Evolutionary conservation across 257 asterid species (phyloP).

Genomic region (Knoxia roxburghii): DNA sequence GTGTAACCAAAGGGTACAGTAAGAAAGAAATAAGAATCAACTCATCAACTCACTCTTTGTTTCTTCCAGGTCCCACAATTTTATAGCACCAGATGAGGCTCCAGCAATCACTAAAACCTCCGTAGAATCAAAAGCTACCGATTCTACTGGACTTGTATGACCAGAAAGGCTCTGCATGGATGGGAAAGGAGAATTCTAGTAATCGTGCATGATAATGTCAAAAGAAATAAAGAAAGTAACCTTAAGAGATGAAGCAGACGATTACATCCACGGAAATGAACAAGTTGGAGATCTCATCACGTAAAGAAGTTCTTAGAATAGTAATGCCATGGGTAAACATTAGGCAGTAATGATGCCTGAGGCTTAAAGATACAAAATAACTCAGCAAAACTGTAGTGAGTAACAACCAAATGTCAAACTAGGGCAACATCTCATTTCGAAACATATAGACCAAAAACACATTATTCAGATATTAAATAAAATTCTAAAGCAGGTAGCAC

Average conservation of each 20-base stretch:
- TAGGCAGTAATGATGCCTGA: neutral
- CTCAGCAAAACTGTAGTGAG: neutral
- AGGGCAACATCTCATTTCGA: neutral
- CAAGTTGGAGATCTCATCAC: neutral
- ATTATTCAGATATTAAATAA: too few relatives aligned
- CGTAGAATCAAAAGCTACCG: constrained; percentile 85
- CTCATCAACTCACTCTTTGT: constrained; percentile 71
- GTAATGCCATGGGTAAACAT: neutral
- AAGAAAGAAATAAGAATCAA: constrained; percentile 11
- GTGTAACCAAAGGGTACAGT: neutral
- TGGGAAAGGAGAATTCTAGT: constrained; percentile 9
- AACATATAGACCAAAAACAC: neutral
- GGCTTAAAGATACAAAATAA: neutral
- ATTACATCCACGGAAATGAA: neutral
- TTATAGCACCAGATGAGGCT: constrained; percentile 92
- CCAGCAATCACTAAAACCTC: constrained; percentile 91
- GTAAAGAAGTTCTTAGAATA: neutral
- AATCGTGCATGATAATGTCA: neutral
- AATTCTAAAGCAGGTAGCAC: neutral
- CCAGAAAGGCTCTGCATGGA: constrained; percentile 78
- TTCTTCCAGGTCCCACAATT: constrained; percentile 97
- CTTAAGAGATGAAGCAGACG: neutral
- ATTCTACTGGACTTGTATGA: constrained; percentile 90
- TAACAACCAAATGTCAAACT: neutral
- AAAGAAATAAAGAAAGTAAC: neutral